Conservation (phyloP, 192 early-diverging fungal species). For the Backusella morwellensis region DNA sequence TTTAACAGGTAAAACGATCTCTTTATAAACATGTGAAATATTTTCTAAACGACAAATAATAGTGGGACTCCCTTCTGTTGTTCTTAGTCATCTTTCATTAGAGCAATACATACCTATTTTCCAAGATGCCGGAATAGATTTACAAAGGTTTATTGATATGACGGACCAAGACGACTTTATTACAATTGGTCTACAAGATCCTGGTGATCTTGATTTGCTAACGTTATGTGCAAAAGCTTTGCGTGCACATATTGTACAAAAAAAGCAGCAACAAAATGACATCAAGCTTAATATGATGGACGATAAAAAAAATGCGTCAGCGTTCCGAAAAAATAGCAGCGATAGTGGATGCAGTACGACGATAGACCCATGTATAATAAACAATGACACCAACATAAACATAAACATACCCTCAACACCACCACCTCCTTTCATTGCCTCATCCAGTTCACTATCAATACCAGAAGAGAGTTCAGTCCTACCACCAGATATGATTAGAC, state of each 20-base stretch:
- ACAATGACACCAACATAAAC: neutral
- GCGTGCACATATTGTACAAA: neutral
- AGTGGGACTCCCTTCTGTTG: conserved; percentile 7
- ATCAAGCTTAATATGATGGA: neutral
- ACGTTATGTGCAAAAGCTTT: neutral
- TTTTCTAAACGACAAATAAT: neutral
- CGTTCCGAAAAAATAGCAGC: neutral
- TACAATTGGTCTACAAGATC: conserved; percentile 14
- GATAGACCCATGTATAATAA: conserved; percentile 1
- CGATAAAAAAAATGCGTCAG: neutral
- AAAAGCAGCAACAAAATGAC: neutral
- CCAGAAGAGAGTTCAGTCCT: neutral
- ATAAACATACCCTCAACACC: neutral
- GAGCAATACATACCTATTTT: conserved; percentile 10
- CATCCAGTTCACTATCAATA: neutral
- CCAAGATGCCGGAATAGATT: conserved; percentile 6
- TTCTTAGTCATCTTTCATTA: conserved; percentile 7
- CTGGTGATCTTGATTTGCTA: conserved; percentile 4
- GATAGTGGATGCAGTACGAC: neutral
- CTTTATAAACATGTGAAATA: neutral
- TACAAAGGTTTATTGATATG: conserved; percentile 13
- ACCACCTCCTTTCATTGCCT: neutral
- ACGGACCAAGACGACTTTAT: conserved; percentile 10
- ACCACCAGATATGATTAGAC: neutral
- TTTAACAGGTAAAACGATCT: neutral